Percentiles rank a stretch among this genome's conserved stretches.
These are phyloP conservation scores for Actinomortierella ambigua DNA, from an alignment of 371 early-diverging fungal species.

Conservation along the genomic window DNA sequence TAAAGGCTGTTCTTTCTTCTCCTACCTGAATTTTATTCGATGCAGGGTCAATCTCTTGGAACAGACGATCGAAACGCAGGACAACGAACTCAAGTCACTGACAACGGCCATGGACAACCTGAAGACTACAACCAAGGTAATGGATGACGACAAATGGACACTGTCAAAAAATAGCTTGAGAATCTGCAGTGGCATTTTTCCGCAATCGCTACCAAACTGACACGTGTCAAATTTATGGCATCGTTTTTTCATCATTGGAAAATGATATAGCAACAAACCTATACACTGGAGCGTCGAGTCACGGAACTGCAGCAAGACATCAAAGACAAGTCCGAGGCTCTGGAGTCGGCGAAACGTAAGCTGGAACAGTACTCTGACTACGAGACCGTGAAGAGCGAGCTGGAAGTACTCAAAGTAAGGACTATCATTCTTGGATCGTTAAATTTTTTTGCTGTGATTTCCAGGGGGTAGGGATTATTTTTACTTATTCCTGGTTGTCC, in stretches of 20 bases:
- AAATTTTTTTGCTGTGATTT: constrained; percentile 17
- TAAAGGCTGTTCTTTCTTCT: not conserved
- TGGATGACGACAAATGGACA: not conserved
- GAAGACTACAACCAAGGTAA: constrained; percentile 20
- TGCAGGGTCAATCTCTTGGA: constrained; percentile 28
- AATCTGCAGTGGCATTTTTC: too few species aligned
- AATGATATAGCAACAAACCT: constrained; percentile 23
- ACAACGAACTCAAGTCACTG: constrained; percentile 27
- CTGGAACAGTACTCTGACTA: constrained; percentile 72
- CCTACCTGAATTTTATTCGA: too few species aligned
- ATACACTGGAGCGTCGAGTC: constrained; percentile 24
- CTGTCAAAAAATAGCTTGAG: too few species aligned
- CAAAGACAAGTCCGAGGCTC: constrained; percentile 55
- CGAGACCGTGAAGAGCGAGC: constrained; percentile 83
- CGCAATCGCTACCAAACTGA: too few species aligned
- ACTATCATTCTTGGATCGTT: not conserved
- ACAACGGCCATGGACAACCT: constrained; percentile 27
- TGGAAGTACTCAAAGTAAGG: constrained; percentile 81
- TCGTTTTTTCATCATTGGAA: not conserved
- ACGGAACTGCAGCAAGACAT: constrained; percentile 26
- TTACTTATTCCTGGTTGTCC: not conserved
- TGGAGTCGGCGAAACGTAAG: constrained; percentile 53
- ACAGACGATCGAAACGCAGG: constrained; percentile 42
- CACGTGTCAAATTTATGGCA: too few species aligned
- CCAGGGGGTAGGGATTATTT: not conserved